Evolutionary conservation across 2,329 filamentous ascomycete genomes (phyloP), one percentile per base, ranked within the genome.

Genomic region (Parafenestella ontariensis): DNA sequence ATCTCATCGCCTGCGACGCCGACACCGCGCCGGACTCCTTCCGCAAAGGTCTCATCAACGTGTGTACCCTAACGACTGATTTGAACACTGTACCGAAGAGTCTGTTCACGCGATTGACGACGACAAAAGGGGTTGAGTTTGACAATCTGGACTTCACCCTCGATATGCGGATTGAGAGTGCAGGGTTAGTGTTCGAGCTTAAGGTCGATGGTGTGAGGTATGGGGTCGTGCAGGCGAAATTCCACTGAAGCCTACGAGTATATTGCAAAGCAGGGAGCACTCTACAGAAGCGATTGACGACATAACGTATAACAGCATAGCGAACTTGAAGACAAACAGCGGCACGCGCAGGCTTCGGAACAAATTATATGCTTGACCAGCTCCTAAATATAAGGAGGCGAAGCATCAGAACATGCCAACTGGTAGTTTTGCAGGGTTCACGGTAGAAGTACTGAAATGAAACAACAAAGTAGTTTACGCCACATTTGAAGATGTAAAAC

Each of bases 21-120:
- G 89, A 92, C 58, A 81, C 82, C 47, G 87, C 87, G 5, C 89
- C 87, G 0, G 81, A 79, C 23, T 76, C 78, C 1, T 78, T 73
- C 63, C 68, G 69, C n/a, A 77, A 78, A 51, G 72, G 69, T 5
- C 80, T 93, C 11, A 83, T 89, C 45, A 87, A 89, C 61, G 89
- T 93, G 23, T 93, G 89, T 75, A 93, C 89, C 1, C 79, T 94
- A 34, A 92, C 87, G n/a, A 93, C 90, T 15, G 90, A 93, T 67
- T 78, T 94, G 11, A 88, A 87, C 44, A 89, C 89, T 0, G 90
- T 93, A 17, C 90, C 90, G 1, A 84, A 87, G 61, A 87, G 82
- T 54, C 71, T 92, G 10, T 93, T 93, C 68, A 92, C 89, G 1
- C 78, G 89, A 13, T 75, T 94, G 58, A 92, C 89, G 15, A 93